Evolutionary conservation across 2,329 filamentous ascomycete genomes (phyloP), one percentile per base, ranked within the genome.

Genomic region (Plenodomus biglobosus): DNA sequence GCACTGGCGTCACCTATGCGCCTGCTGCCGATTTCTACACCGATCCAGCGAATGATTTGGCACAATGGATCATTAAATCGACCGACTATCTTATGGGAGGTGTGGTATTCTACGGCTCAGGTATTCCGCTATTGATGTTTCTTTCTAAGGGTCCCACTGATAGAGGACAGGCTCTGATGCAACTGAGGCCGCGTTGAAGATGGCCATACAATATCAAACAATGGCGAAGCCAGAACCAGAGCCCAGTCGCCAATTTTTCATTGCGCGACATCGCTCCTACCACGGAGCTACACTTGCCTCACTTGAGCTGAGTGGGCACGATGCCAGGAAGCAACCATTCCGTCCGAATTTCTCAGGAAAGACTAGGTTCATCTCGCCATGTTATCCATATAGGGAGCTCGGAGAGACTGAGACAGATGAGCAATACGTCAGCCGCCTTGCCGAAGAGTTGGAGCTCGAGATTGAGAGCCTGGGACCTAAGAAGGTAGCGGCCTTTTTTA

Each of bases 271-370:
- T 22, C 77, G 83, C 18, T 86, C 83, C 10, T 91, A 88, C 59
- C 87, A 91, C 58, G 87, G 87, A 5, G 84, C 79, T 21, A 90
- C 86, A 0, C 66, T 91, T 0, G 87, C 86, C 0, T 78, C 86
- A 1, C 76, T 91, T 44, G 80, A 81, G 0, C 75, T 86, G 15
- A 80, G 86, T 8, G 85, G 85, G 8, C 83, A 90, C 64, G 70
- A 78, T 3, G 74, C 75, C 4, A 78, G 88, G 30, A 79, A 84
- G 48, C 75, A 78, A 1, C 77, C 83, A 1, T 91, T 86, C 59
- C 80, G 85, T 56, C 76, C 78, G 1, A 76, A 87, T 19, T 72
- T 88, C 2, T 70, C 79, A 21, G 66, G 72, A 2, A 82, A 82
- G 42, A 76, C 83, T 34, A 82, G 78, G 5, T 78, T 79, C 42